Evolutionary conservation across 148 eudicot genomes (phyloP), one percentile per base, ranked within the genome.

Genomic region (Spergularia marina): DNA sequence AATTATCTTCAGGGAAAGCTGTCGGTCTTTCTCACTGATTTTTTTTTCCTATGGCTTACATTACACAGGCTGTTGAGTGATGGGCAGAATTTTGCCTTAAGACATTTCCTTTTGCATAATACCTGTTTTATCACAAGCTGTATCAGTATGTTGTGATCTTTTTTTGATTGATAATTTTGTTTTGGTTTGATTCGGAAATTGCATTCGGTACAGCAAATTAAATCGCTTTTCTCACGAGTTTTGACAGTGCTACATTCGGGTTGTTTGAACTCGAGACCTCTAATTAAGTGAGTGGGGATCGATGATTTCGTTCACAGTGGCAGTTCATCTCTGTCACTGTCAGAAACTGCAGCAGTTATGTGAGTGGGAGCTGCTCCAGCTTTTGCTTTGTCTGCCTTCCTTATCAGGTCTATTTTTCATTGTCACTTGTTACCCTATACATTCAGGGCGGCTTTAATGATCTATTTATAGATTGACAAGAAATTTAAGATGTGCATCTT

Each of bases 1-100:
- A 85, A 77, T 80, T 81, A 73, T 87, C 83, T 69, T 52, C 84
- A 58, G 67, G 9, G 9, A 64, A 65, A 64, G 56, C 65, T 82
- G 89, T 84, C 83, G 77, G 82, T 41, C 20, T 87, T 76, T 39
- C 70, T 53, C 70, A 53, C 69, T 40, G 39, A 63, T 70, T 58
- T 51, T 54, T 54, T 55, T 58, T 41, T 16, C 55, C 51, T 44
- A 9, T 6, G 49, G 49, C 21, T 41, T 58, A 7, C 55, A 60
- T 17, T 25, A 40, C 58, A 51, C 79, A 76, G 67, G 73, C 73
- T 69, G 74, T 69, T 5, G 73, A 51, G 55, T 69, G 3, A 76
- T 69, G 74, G 74, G 68, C 73, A 47, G 36, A 59, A 3, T 68
- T 68, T 59, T 57, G 36, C 68, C 68, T 51, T 23, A 14, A 53